Base-by-base conservation (phyloP, 148 eudicot species). In the Drosera capensis region DNA sequence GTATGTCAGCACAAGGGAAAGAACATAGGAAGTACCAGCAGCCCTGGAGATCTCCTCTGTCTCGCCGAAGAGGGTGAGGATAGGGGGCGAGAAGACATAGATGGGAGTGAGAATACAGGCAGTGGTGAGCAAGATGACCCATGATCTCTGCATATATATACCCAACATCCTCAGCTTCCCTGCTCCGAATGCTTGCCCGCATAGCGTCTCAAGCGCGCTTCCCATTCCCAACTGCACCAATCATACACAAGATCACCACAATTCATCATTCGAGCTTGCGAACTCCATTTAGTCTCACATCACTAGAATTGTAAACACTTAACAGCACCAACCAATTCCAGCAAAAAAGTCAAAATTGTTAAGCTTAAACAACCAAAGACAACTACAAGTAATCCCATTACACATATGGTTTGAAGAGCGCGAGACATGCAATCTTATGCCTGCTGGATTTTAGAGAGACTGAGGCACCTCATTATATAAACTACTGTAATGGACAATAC, bases 161-260 rank as follows among this genome's bases (percentile, higher is more conserved):
- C 93, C 93, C 38, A 81, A 19, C 93, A 81, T 81, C 43, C 50
- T 64, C 7, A 38, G 8, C 52, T 65, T 66, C 8, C 93, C 93
- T 14, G 93, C 93, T 2, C 93, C 93, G 40, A 21, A 82, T 54
- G 93, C 93, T 64, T 82, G 93, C 57, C 93, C 93, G 30, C 93
- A 82, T 21, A 82, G 48, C n/a, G 93, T 82, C 64, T 82, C 86
- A 56, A 82, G 43, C 12, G 93, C 93, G 55, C 93, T 82, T 3
- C 71, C 93, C 93, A 82, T 82, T 50, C 93, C 93, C 39, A 82
- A 54, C 93, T 82, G 51, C n/a, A n/a, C n/a, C 68, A 45, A 5
- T 11, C 17, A 8, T 15, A 0, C 43, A 39, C 17, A 14, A 4
- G 17, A 7, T 39, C 16, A 15, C 1, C 0, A 39, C n/a, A 8